Base-by-base conservation (phyloP, 2,329 filamentous ascomycete genomes). In the Calonectria henricotiae region DNA sequence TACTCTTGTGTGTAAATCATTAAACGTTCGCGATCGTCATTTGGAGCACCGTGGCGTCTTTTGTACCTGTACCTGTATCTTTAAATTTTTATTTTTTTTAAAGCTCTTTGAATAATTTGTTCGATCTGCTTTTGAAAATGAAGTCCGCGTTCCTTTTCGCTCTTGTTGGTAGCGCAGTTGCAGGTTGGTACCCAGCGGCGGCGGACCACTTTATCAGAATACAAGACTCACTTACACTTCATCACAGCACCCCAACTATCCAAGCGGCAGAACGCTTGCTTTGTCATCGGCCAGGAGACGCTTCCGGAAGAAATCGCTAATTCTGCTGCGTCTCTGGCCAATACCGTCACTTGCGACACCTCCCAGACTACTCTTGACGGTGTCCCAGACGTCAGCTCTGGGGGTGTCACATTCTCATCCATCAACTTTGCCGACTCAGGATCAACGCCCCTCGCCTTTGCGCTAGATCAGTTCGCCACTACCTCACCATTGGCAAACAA, bases 321-420 rank as follows among this genome's bases (percentile, higher is more conserved):
- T 67, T 74, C 81, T 2, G 88, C 84, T 65, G 79, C 80, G 23
- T 72, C 77, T 13, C 80, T 91, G 67, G 80, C 83, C 67, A 72
- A 76, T 51, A 79, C 74, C 43, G 80, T 90, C 15, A 90, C 87
- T 49, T 91, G 89, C 83, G 82, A 84, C 77, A 74, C 76, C 23
- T 79, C 80, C 17, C 75, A 74, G 23, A 89, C 80, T 5, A 90
- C 89, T 6, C 80, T 91, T 68, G 80, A 82, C 13, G 83, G 82
- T 65, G 88, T 90, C 4, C 89, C 89, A 5, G 89, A 91, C 74
- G 88, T 90, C 5, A 85, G 84, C 3, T 86, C 87, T 3, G 87
- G 86, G 71, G 78, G 77, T 68, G 80, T 85, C 8, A 83, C 83
- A 20, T 91, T 89, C 80, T 89, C 87, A 5, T 76, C 80, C 58